Base-by-base conservation (phyloP, 139 green algal species). In the Klebsormidium nitens region DNA sequence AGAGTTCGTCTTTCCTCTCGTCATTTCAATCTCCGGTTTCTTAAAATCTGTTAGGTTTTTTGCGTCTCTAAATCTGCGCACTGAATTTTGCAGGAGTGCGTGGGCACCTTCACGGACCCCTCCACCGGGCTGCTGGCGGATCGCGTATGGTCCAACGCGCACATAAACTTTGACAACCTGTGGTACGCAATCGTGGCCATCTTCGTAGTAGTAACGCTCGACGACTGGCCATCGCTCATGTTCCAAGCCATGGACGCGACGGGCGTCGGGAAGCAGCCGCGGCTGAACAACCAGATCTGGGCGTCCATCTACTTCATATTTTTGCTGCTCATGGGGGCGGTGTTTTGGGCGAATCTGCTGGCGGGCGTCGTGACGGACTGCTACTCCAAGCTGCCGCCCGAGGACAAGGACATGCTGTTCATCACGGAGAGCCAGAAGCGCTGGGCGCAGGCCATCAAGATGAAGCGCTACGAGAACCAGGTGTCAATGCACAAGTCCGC, bases 161-260 rank as follows among this genome's bases (percentile, higher is more conserved):
- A 61, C 6, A 73, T 83, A 61, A 90, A 92, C 72, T 95, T 93
- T 76, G 90, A 94, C 79, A 87, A 95, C 68, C 59, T 91, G 4
- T 72, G 81, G 36, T 83, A 83, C 6, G 84, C 87, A 2, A 72
- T 95, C 35, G 26, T 91, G 37, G 76, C 71, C 3, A 68, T 90
- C 31, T 91, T 95, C 64, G 71, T 91, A 3, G 81, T 85, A 1
- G 78, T 82, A 28, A 91, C 85, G 1, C 81, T 91, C 26, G 90
- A 95, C 60, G 85, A 85, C 64, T 95, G 70, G 70, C 1, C 65
- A 34, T 47, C 66, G 23, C n/a, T 77, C 14, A 44, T 37, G 70
- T 59, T 47, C 32, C n/a, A 57, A 23, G 42, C 36, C 42, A 65
- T 77, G 59, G 70, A 77, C 46, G 40, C 35, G 19, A 65, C 28